Percentiles rank a stretch among this genome's conserved stretches.
Conservation (phyloP, 148 eudicot species). For the Chenopodium berlandieri region DNA sequence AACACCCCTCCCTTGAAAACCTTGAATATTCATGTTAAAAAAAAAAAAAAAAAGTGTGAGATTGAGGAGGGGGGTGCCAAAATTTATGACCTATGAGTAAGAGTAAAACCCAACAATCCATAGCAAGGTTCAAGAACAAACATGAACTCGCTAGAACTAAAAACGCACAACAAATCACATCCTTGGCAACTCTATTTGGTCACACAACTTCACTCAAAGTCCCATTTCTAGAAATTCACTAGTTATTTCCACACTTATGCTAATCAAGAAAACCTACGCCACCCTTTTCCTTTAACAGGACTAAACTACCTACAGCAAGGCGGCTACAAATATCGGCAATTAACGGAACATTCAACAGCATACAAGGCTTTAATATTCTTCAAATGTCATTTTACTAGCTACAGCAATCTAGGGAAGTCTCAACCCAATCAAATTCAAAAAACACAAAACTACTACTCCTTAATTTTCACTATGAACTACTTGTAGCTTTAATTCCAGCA, state of each 20-base stretch:
- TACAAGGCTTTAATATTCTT: neutral
- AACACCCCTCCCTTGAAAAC: neutral
- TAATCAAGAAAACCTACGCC: neutral
- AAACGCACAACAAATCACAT: neutral
- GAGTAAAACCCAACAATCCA: neutral
- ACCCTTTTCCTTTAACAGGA: neutral
- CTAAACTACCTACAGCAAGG: neutral
- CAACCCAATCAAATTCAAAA: neutral
- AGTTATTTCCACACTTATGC: neutral
- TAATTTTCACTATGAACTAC: neutral
- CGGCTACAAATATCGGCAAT: neutral
- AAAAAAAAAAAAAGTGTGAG: neutral
- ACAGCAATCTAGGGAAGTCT: neutral
- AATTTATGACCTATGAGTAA: too few relatives aligned
- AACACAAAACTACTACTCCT: neutral
- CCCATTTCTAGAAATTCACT: neutral
- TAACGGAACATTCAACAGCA: neutral
- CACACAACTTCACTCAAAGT: neutral
- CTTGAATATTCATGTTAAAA: neutral
- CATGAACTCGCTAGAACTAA: neutral
- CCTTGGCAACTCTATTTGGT: neutral
- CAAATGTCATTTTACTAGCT: neutral
- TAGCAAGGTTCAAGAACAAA: neutral
- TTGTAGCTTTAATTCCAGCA: neutral
- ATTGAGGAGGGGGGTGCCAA: neutral